These are phyloP conservation scores for Fraxinus cuspidata DNA, from an alignment of 257 asterid genomes.

Conservation along the genomic window DNA sequence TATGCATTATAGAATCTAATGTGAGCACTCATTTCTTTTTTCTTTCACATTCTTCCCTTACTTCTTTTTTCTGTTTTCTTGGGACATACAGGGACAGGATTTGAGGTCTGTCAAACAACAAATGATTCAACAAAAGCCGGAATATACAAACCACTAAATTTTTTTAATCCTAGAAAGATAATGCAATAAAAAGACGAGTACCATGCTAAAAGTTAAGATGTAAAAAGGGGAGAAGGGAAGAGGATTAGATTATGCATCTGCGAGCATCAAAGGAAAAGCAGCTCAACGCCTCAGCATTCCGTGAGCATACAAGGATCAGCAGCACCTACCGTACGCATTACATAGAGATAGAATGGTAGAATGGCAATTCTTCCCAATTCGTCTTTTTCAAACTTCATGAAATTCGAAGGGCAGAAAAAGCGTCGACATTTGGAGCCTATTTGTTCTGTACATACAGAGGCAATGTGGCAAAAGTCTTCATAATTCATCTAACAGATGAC, in stretches of 20 bases:
- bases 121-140: neutral
- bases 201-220: constrained; percentile 1
- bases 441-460: constrained; percentile 97
- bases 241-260: neutral
- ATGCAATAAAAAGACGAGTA: neutral
- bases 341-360: constrained; percentile 95
- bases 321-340: constrained; percentile 91
- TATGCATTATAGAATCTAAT: neutral
- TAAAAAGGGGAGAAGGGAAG: neutral
- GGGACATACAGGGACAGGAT: neutral
- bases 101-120: neutral
- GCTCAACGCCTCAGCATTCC: neutral
- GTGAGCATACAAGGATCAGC: constrained; percentile 11
- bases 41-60: neutral
- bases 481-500: constrained; percentile 80
- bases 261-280: neutral
- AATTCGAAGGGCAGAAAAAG: constrained; percentile 96
- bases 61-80: neutral
- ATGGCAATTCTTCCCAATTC: constrained; percentile 97
- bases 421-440: constrained; percentile 97
- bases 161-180: neutral
- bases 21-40: neutral
- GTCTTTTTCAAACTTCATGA: constrained; percentile 99
- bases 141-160: neutral
- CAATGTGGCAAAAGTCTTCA: constrained; percentile 99